Base-by-base conservation (phyloP, 73 alveolate species). In the Symbiodinium natans region DNA sequence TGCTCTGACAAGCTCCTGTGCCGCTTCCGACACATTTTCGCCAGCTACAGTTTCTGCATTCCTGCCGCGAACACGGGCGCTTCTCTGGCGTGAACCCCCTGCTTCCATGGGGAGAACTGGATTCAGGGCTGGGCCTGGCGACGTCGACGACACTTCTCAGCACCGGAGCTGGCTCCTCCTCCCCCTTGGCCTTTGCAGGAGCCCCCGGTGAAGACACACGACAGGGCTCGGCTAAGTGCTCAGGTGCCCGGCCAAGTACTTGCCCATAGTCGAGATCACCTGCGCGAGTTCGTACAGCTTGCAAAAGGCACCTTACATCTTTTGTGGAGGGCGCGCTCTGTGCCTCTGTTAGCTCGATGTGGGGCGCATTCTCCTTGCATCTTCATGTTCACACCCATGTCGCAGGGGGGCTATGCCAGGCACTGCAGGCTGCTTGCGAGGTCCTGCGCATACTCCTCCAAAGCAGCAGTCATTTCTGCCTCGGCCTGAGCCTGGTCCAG, bases 231-330 rank as follows among this genome's bases (percentile, higher is more conserved):
- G 29, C 36, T 11, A 46, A 6, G 13, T 63, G 23, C 59, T 71
- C 31, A 71, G 96, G 80, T 52, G 17, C n/a, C 33, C 33, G n/a
- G 77, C 96, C n/a, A 90, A 73, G 38, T 90, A 90, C 52, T 80
- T 90, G 54, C 96, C 96, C 96, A 90, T 90, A n/a, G 96, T 90
- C 21, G 96, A 63, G 48, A 90, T 63, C 54, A 90, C 87, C 96
- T 90, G 52, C n/a, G 1, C 41, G n/a, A 21, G 6, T 36, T 41
- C 34, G 21, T 5, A 2, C 42, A 3, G 21, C 54, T 43, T n/a
- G 33, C 25, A 34, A 42, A 6, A 8, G 48, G 11, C 4, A n/a
- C 4, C 40, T 19, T 19, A 34, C 21, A 2, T 21, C 82, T 39
- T n/a, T 29, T 15, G 71, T 52, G 31, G 23, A 23, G 3, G 6